A percentile compares a stretch with the other conserved stretches of the same genome.
These are phyloP conservation scores for Articulospora tetracladia DNA, from an alignment of 495 filamentous ascomycete genomes.

Conservation along the genomic window DNA sequence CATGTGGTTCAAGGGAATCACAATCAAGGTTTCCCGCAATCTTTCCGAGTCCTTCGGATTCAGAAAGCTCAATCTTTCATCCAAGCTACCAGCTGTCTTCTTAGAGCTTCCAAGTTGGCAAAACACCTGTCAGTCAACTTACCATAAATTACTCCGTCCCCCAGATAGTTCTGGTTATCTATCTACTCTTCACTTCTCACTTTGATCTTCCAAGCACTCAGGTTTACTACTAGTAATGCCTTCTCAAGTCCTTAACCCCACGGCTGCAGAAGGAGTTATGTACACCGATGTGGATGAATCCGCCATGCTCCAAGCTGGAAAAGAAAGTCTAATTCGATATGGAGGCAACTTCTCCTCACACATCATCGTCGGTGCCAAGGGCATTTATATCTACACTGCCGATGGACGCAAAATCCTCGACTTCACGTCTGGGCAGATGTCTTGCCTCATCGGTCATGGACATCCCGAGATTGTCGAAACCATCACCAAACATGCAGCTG, in stretches of 20 bases:
- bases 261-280: not conserved
- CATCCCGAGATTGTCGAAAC: conserved; percentile 38
- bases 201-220: not conserved
- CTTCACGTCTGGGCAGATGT: conserved; percentile 51
- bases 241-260: not conserved
- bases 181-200: too few relatives aligned
- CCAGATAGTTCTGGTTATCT: too few relatives aligned
- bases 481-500: conserved; percentile 30
- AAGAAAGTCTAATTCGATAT: conserved; percentile 8
- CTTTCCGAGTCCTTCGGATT: not conserved
- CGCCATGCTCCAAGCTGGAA: not conserved
- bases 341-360: conserved; percentile 7
- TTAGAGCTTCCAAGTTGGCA: too few relatives aligned
- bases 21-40: not conserved
- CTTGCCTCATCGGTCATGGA: conserved; percentile 45
- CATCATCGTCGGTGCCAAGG: conserved; percentile 12
- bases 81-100: too few relatives aligned
- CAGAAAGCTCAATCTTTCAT: not conserved
- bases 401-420: conserved; percentile 62
- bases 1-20: not conserved
- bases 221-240: not conserved
- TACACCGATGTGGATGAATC: conserved; percentile 7
- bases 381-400: conserved; percentile 31
- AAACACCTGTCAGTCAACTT: too few relatives aligned
- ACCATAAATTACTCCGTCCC: too few relatives aligned